phyloP scores from a whole-genome alignment of 805 yeast species.

The Saccharomycopsis fermentans region DNA sequence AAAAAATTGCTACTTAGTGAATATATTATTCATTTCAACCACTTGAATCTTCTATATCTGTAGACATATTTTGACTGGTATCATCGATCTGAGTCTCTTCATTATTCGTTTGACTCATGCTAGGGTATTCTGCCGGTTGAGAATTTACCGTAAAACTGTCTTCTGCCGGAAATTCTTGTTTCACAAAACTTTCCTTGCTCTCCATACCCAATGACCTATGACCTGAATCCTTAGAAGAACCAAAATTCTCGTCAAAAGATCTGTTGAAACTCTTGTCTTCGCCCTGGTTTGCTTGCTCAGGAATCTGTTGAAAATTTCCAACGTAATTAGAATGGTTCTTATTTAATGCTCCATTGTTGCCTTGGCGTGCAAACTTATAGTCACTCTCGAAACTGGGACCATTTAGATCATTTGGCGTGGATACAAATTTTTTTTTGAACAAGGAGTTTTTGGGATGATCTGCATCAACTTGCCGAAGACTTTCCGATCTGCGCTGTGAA shows the following conservation, averaged over 20 bases:
- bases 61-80: background rate
- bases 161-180: background rate
- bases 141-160: background rate
- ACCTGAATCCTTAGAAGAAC: background rate
- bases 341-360: background rate
- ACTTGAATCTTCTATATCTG: background rate
- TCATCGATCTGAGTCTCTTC: background rate
- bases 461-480: background rate
- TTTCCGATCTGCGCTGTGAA: background rate
- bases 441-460: too few species aligned
- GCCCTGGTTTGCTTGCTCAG: background rate
- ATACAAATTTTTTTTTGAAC: background rate
- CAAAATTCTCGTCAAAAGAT: background rate
- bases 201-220: background rate
- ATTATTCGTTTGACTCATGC: too few species aligned
- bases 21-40: background rate
- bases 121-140: too few species aligned
- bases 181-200: background rate
- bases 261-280: background rate
- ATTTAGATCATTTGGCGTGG: background rate
- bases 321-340: background rate
- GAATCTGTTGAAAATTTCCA: background rate
- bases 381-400: background rate
- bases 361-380: background rate
- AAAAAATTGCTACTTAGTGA: too few species aligned